phyloP scores from a whole-genome alignment of 1,284 basidiomycete species.

The Apiotrichum veenhuisii region DNA sequence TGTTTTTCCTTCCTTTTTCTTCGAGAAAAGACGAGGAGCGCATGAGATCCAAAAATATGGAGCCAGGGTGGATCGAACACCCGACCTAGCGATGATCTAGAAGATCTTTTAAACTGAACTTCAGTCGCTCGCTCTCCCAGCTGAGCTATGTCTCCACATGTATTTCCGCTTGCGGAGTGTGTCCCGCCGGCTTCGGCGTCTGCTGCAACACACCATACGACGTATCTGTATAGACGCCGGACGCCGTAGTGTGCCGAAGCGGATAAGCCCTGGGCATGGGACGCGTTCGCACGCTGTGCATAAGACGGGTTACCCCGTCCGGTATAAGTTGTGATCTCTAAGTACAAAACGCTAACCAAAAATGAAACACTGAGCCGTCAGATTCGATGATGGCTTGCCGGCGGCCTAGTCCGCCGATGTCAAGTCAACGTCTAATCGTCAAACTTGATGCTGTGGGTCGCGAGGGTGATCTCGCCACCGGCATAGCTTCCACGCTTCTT shows the following conservation, averaged over 20 bases:
- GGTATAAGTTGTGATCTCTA: neutral
- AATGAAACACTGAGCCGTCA: neutral
- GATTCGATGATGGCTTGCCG: neutral
- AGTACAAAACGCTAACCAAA: neutral
- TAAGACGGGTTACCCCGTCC: neutral
- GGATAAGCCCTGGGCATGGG: too few species aligned
- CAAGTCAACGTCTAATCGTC: too few species aligned
- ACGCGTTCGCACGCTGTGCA: neutral
- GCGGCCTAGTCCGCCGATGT: constrained; percentile 29
- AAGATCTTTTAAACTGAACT: neutral
- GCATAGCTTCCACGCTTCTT: constrained; percentile 93
- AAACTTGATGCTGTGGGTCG: constrained; percentile 82
- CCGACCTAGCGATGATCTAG: neutral
- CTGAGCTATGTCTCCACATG: constrained; percentile 4
- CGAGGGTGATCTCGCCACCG: constrained; percentile 86
- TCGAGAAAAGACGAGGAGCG: neutral
- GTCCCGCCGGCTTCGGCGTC: too few species aligned
- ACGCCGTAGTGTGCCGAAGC: too few species aligned
- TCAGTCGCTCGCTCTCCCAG: constrained; percentile 4
- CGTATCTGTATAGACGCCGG: too few species aligned
- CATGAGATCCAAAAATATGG: neutral
- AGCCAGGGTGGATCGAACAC: constrained; percentile 4
- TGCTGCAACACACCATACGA: too few species aligned
- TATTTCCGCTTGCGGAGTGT: too few species aligned
- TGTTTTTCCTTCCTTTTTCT: neutral